Conservation (phyloP, 441 rosid species). For the Populus hybrid region DNA sequence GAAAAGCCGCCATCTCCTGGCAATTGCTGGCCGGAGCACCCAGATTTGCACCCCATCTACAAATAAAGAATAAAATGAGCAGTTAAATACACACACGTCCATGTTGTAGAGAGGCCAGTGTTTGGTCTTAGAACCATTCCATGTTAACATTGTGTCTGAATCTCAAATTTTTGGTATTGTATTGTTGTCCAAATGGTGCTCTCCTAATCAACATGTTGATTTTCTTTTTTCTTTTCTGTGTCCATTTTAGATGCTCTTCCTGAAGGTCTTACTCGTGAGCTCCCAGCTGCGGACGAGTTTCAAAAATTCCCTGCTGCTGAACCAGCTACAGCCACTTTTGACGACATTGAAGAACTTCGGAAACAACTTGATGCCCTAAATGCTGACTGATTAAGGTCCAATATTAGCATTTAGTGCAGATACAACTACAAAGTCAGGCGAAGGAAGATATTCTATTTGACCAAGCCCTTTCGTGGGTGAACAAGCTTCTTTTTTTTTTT, state of each 20-base stretch:
- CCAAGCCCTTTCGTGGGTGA: not conserved
- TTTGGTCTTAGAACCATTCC: not conserved
- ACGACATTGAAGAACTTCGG: slow-evolving; percentile 77
- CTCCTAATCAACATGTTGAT: not conserved
- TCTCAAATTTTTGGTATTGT: not conserved
- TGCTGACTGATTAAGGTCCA: slow-evolving; percentile 36
- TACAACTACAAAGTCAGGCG: not conserved
- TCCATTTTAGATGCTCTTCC: slow-evolving; percentile 60
- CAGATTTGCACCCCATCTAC: not conserved
- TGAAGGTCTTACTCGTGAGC: slow-evolving; percentile 82
- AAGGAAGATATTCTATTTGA: not conserved
- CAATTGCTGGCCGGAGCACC: not conserved
- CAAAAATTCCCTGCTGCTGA: slow-evolving; percentile 39
- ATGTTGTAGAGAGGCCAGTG: not conserved
- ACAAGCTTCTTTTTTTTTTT: not conserved
- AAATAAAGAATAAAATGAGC: no score
- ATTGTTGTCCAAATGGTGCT: not conserved
- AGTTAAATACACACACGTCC: not conserved
- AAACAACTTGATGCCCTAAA: slow-evolving; percentile 91
- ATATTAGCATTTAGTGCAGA: not conserved
- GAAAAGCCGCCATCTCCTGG: not conserved
- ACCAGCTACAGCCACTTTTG: slow-evolving; percentile 41
- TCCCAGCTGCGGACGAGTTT: slow-evolving; percentile 73
- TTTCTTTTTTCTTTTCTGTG: not conserved
- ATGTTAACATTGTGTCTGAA: not conserved